A percentile compares a stretch with the other conserved stretches of the same genome.
Conservation (phyloP, 495 filamentous ascomycete genomes). For the Trichoderma reesei region DNA sequence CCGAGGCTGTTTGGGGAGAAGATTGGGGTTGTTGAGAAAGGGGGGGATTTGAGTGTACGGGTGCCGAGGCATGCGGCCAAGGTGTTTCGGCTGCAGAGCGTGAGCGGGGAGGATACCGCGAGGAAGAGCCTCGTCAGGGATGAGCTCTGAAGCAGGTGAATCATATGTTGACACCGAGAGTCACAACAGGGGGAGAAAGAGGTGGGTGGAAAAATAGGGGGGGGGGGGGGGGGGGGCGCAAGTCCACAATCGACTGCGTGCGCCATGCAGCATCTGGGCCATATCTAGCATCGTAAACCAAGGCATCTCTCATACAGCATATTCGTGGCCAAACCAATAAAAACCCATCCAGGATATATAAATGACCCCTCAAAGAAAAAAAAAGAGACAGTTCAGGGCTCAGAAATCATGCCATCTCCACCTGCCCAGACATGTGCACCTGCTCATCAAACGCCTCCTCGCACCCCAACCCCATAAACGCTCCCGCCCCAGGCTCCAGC, state of each 20-base stretch:
- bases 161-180: not conserved
- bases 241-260: not conserved
- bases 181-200: not conserved
- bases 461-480: not conserved
- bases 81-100: conserved; percentile 8
- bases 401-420: not conserved
- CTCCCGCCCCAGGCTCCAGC: not conserved
- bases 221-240: not conserved
- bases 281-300: not conserved
- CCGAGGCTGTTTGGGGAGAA: conserved; percentile 10
- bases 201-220: not conserved
- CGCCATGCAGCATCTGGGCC: not conserved
- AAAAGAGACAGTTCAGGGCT: not conserved
- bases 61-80: conserved; percentile 10
- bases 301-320: not conserved
- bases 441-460: conserved; percentile 1
- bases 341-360: not conserved
- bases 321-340: not conserved
- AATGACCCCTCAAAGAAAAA: not conserved
- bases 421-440: not conserved
- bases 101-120: not conserved
- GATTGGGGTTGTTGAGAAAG: not conserved
- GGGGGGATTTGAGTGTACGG: not conserved
- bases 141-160: not conserved
- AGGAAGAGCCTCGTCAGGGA: not conserved